phyloP scores from a whole-genome alignment of 805 yeast genomes.

The Vanderwaltozyma polyspora region DNA sequence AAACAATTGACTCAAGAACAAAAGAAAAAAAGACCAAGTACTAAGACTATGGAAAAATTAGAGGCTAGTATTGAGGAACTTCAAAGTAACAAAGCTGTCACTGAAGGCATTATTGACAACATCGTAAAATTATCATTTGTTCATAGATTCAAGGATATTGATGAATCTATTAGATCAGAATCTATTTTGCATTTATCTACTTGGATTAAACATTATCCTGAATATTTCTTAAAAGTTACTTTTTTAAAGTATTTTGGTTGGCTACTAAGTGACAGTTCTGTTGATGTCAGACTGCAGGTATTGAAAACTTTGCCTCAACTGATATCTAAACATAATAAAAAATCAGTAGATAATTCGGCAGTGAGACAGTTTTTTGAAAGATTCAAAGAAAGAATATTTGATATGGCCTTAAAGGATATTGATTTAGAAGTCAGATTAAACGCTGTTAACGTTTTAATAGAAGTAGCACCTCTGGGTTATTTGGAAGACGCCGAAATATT shows the following conservation, averaged over 20 bases:
- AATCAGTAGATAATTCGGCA: constrained; percentile 40
- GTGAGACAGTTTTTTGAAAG: constrained; percentile 71
- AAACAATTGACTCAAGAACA: constrained; percentile 29
- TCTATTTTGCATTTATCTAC: constrained; percentile 52
- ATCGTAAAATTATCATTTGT: constrained; percentile 55
- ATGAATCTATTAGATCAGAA: constrained; percentile 57
- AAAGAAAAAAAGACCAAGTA: constrained; percentile 28
- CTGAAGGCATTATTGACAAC: constrained; percentile 51
- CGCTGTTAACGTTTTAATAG: constrained; percentile 42
- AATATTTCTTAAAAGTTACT: constrained; percentile 54
- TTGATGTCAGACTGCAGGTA: constrained; percentile 54
- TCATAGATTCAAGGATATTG: constrained; percentile 73
- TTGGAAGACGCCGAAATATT: constrained; percentile 47
- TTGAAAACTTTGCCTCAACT: constrained; percentile 39
- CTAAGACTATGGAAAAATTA: constrained; percentile 37
- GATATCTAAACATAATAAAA: constrained; percentile 24
- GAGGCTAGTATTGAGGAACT: constrained; percentile 32
- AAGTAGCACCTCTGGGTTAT: constrained; percentile 49
- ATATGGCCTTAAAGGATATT: constrained; percentile 46
- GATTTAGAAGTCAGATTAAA: constrained; percentile 44
- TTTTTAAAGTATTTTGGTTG: constrained; percentile 74
- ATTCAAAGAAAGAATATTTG: constrained; percentile 53
- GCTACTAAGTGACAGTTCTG: constrained; percentile 64
- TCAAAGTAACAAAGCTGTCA: constrained; percentile 38
- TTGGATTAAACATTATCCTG: constrained; percentile 67